phyloP scores from a whole-genome alignment of 306 rosid genomes.

The Malus sieversii region DNA sequence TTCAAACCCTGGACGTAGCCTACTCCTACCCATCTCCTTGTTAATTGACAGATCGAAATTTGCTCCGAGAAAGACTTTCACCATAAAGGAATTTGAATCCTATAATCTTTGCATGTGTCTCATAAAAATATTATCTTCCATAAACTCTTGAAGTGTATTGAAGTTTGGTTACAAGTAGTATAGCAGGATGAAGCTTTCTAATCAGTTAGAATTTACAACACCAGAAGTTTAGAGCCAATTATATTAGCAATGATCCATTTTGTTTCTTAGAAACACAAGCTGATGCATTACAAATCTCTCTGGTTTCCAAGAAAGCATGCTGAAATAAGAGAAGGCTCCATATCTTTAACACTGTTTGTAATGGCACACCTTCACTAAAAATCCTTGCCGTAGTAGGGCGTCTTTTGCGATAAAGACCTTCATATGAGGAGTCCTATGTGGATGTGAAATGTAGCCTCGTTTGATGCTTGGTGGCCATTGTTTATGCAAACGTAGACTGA shows the following conservation, averaged over 20 bases:
- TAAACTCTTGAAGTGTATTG: neutral
- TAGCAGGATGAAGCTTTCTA: neutral
- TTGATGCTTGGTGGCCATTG: neutral
- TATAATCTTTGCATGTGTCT: neutral
- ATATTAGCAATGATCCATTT: neutral
- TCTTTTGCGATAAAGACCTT: neutral
- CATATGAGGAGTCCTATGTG: neutral
- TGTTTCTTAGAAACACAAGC: neutral
- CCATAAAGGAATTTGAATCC: neutral
- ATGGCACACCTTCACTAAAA: neutral
- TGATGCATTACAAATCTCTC: neutral
- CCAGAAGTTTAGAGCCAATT: neutral
- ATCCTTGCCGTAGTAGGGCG: neutral
- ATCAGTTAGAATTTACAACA: neutral
- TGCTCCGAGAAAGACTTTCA: neutral
- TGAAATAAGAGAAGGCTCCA: neutral
- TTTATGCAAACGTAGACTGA: neutral
- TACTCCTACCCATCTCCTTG: neutral
- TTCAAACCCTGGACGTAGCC: neutral
- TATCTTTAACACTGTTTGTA: neutral
- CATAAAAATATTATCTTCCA: neutral
- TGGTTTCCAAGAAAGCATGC: neutral
- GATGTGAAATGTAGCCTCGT: neutral
- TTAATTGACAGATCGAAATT: neutral
- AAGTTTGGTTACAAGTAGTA: neutral